Conservation (phyloP, 306 rosid species). For the Elaeagnus macrophylla region DNA sequence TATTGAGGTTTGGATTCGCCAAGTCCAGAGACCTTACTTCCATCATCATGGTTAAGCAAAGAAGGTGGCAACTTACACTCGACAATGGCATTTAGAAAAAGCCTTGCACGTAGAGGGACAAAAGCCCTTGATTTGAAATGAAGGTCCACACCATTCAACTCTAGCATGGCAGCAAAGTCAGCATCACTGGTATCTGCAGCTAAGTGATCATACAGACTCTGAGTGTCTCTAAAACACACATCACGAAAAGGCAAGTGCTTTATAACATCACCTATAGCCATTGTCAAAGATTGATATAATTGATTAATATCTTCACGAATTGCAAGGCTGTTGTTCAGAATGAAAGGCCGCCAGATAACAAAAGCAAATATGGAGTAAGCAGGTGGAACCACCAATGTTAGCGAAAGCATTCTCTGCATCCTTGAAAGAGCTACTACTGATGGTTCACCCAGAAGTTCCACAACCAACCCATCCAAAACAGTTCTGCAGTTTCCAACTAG, state of each 20-base stretch:
- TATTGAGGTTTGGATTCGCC: constrained; percentile 47
- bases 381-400: constrained; percentile 72
- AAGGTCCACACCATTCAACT: constrained; percentile 63
- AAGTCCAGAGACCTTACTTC: constrained; percentile 44
- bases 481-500: constrained; percentile 91
- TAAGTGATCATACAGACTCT: constrained; percentile 72
- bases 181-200: constrained; percentile 63
- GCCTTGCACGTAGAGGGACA: constrained; percentile 91
- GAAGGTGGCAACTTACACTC: constrained; percentile 75
- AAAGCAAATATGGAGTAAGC: constrained; percentile 86
- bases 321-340: constrained; percentile 43
- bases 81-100: constrained; percentile 70
- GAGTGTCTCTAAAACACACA: constrained; percentile 81
- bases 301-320: constrained; percentile 70
- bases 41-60: constrained; percentile 34
- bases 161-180: constrained; percentile 74
- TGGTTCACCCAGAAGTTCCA: constrained; percentile 84
- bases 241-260: constrained; percentile 87
- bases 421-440: constrained; percentile 74
- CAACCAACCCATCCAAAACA: constrained; percentile 66
- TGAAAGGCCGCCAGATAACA: constrained; percentile 62
- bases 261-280: constrained; percentile 63
- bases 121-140: constrained; percentile 70
- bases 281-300: constrained; percentile 54
- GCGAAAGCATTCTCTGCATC: constrained; percentile 91